Evolutionary conservation across 305 asterid genomes (phyloP).

Genomic region (Fraxinus angustifolia): DNA sequence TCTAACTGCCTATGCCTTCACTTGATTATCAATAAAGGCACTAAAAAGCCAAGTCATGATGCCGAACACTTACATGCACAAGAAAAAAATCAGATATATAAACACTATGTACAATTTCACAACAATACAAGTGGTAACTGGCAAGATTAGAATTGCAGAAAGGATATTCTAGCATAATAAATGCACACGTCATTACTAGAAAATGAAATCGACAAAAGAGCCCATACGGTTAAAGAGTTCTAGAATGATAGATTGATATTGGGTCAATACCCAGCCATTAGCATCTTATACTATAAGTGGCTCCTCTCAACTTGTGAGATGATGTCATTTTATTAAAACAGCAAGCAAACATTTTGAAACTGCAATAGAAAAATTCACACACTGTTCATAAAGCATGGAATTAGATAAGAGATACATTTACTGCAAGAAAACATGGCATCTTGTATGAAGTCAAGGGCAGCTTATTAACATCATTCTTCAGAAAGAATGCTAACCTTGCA

Average conservation of each 20-base stretch:
- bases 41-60: background rate
- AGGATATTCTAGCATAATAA: background rate
- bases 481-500: slow-evolving; percentile 60
- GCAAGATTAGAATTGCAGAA: background rate
- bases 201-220: background rate
- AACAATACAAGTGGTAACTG: background rate
- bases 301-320: background rate
- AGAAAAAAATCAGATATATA: background rate
- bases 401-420: slow-evolving; percentile 18
- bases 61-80: background rate
- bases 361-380: background rate
- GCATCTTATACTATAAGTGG: background rate
- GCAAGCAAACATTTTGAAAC: background rate
- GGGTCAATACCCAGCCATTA: background rate
- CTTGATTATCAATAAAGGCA: background rate
- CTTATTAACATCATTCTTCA: slow-evolving; percentile 14
- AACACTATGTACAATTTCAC: background rate
- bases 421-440: background rate
- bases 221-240: background rate
- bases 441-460: slow-evolving; percentile 8
- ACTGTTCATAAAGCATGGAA: background rate
- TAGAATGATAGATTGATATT: background rate
- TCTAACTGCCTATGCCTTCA: background rate
- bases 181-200: background rate
- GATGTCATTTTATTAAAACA: background rate